phyloP scores from a whole-genome alignment of 2,329 filamentous ascomycete species.

The Fusarium oxysporum region DNA sequence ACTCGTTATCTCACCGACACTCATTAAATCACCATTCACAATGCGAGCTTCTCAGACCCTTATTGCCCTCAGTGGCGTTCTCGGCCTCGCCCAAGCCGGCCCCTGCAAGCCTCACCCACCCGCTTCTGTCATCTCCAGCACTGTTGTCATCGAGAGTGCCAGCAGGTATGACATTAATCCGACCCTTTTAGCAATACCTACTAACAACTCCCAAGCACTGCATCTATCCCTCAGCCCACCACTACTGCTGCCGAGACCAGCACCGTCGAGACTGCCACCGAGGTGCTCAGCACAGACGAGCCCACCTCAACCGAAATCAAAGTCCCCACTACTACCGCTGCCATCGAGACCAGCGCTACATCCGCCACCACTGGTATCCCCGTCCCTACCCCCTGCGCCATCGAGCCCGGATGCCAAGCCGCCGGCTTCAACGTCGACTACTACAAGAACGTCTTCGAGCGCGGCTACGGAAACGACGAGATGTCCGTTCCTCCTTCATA shows the following conservation, averaged over 20 bases:
- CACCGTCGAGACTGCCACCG: not conserved
- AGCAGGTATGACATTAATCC: not conserved
- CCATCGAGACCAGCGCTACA: not conserved
- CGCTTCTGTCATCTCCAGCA: not conserved
- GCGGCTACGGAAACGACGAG: conserved; percentile 33
- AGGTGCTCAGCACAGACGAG: not conserved
- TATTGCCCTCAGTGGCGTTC: not conserved
- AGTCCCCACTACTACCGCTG: not conserved
- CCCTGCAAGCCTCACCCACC: not conserved
- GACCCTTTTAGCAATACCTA: fast-evolving
- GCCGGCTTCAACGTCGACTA: conserved; percentile 35
- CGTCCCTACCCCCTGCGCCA: not conserved
- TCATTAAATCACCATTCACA: not conserved
- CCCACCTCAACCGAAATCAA: not conserved
- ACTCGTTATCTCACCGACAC: not conserved
- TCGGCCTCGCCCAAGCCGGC: not conserved
- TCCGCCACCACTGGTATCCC: not conserved
- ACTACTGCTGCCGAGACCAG: not conserved
- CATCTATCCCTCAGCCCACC: not conserved
- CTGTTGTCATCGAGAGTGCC: not conserved
- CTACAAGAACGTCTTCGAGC: conserved; percentile 35
- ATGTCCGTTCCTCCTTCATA: conserved; percentile 36
- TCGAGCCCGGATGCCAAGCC: conserved; percentile 2
- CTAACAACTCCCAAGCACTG: not conserved
- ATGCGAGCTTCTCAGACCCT: conserved; percentile 6